Evolutionary conservation across 352 stramenopile species (phyloP), one percentile per base, ranked within the genome.

Genomic region (Globisporangium echinulatum): DNA sequence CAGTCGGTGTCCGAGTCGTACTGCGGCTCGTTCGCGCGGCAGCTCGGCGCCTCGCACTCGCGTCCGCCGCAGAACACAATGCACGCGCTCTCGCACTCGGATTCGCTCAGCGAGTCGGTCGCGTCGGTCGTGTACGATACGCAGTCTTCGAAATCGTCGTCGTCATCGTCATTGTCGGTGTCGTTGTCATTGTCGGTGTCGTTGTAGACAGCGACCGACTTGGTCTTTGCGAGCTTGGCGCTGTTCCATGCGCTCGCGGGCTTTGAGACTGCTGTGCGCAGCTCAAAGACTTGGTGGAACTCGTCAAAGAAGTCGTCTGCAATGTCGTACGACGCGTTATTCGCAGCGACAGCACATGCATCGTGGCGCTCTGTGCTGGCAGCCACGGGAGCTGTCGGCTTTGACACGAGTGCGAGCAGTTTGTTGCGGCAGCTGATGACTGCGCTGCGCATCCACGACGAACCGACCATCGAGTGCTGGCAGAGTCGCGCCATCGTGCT

Each of bases 121-220:
- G 61, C 62, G 37, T 88, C 79, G 9, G 72, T 83, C 19, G 72
- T 78, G 60, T 54, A 76, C 8, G 76, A 85, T 42, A 66, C 55
- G 50, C 54, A 71, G 63, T 85, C 72, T 38, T 74, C 67, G 25
- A 68, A 60, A 48, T 69, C 53, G 0, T 57, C 60, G 5, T 61
- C 40, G 15, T 50, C 54, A 19, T 52, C 42, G 15, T 58, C 54
- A 17, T 52, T 15, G n/a, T 57, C 37, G 2, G 68, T 63, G 7
- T 67, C 52, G 10, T 52, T 42, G 39, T 59, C 14, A 13, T 54
- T 46, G 46, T 52, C 19, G 1, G 1, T 25, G 19, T 25, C 19
- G 19, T 11, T 44, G 11, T 14, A 44, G 11, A 19, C 15, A 14
- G n/a, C 7, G 25, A 68, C n/a, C 5, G 51, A 49, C 15, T 53